Evolutionary conservation across 2,329 filamentous ascomycete genomes (phyloP).

Genomic region (Aurifilum marmelostoma): DNA sequence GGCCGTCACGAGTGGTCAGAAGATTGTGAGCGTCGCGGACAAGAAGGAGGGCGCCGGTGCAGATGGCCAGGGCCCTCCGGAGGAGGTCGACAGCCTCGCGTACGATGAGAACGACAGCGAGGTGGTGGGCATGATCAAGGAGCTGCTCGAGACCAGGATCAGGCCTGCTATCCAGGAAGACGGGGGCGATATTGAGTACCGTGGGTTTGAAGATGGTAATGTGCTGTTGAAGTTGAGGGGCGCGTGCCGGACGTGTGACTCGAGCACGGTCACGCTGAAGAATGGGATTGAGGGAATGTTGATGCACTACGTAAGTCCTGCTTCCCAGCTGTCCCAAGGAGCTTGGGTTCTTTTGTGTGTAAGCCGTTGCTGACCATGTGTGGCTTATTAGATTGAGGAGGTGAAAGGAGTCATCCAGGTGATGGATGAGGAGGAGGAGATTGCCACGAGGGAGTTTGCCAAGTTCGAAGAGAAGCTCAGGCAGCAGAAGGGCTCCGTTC

Average conservation of each 20-base stretch:
- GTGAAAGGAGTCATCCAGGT: constrained; percentile 92
- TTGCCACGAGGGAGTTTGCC: constrained; percentile 84
- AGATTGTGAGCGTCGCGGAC: constrained; percentile 74
- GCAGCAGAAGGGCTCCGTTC: constrained; percentile 52
- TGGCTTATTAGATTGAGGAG: constrained; percentile 80
- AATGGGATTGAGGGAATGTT: constrained; percentile 99
- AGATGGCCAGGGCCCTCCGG: constrained; percentile 39
- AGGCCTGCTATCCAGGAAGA: constrained; percentile 96
- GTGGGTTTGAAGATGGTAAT: constrained; percentile 83
- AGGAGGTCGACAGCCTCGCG: constrained; percentile 70
- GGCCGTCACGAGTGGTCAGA: constrained; percentile 80
- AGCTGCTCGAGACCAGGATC: constrained; percentile 92
- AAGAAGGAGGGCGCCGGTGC: constrained; percentile 54
- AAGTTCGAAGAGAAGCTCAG: constrained; percentile 87
- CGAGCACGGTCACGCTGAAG: constrained; percentile 93
- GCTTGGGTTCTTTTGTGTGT: background rate
- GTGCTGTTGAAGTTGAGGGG: constrained; percentile 88
- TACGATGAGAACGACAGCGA: constrained; percentile 93
- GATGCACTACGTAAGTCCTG: constrained; percentile 82
- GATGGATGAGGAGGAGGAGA: constrained; percentile 87
- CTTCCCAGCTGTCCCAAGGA: background rate
- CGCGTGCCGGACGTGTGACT: constrained; percentile 94
- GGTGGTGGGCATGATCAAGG: constrained; percentile 98
- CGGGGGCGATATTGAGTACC: constrained; percentile 94
- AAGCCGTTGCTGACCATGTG: constrained; percentile 35